Conservation (phyloP, 2,329 filamentous ascomycete genomes). For the Paraphaeosphaeria sporulosa region DNA sequence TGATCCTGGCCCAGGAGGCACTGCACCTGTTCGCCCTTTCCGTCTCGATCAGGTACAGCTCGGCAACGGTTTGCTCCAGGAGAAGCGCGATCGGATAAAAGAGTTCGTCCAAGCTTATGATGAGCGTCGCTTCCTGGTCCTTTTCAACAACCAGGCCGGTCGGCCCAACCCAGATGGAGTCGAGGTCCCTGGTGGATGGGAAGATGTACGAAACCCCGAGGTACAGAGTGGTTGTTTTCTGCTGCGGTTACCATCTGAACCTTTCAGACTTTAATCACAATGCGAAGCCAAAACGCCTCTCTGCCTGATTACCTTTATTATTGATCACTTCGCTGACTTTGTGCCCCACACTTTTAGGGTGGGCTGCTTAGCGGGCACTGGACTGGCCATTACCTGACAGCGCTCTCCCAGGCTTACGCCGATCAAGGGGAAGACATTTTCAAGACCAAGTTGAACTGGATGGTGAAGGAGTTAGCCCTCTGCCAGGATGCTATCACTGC, state of each 20-base stretch:
- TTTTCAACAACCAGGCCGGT: conserved; percentile 26
- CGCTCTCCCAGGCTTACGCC: conserved; percentile 23
- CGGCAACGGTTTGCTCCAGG: conserved; percentile 21
- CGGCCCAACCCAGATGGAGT: conserved; percentile 19
- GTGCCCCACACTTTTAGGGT: neutral
- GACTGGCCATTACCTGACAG: conserved; percentile 24
- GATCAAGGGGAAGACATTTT: conserved; percentile 18
- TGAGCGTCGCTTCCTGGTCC: conserved; percentile 24
- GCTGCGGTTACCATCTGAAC: no score
- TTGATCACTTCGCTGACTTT: no score
- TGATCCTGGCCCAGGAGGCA: conserved; percentile 18
- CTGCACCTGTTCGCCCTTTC: conserved; percentile 22
- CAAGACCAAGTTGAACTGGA: conserved; percentile 26
- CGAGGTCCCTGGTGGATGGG: no score
- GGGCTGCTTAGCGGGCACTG: conserved; percentile 24
- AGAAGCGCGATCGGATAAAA: conserved; percentile 24
- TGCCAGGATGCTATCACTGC: conserved; percentile 21
- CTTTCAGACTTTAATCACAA: no score
- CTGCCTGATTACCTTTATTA: no score
- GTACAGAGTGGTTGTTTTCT: no score
- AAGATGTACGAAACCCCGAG: no score
- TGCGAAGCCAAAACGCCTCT: no score
- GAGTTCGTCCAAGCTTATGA: conserved; percentile 20
- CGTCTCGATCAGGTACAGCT: conserved; percentile 25
- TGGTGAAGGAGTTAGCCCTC: conserved; percentile 21